These are phyloP conservation scores for Chaetomium strumarium DNA, from an alignment of 2,329 filamentous ascomycete species.

Conservation along the genomic window DNA sequence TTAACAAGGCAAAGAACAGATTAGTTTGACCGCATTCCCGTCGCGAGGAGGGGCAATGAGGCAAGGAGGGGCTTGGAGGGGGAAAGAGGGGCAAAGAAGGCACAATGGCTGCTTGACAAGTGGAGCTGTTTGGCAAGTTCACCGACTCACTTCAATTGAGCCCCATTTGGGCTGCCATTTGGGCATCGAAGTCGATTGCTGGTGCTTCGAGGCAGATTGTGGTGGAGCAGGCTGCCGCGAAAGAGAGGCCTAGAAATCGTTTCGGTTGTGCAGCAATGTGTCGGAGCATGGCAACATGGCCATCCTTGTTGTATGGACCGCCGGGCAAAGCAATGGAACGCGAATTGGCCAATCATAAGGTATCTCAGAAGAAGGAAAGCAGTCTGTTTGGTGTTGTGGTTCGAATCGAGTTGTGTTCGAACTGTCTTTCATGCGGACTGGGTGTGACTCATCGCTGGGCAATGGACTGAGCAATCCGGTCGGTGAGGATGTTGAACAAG, in stretches of 20 bases:
- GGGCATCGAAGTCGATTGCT: constrained; percentile 19
- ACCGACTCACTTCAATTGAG: constrained; percentile 20
- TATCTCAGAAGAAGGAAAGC: constrained; percentile 10
- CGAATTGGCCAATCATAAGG: constrained; percentile 23
- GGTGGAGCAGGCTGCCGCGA: constrained; percentile 2
- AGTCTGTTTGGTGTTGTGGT: constrained; percentile 15
- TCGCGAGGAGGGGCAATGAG: neutral
- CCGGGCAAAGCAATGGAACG: constrained; percentile 16
- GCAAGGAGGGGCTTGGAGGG: constrained; percentile 15
- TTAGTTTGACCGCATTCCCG: neutral
- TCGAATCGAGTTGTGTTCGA: neutral
- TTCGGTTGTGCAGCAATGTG: constrained; percentile 15
- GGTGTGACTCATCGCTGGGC: constrained; percentile 20
- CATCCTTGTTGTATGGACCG: constrained; percentile 1
- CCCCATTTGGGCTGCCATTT: constrained; percentile 23
- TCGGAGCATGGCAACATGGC: neutral
- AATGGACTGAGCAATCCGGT: neutral
- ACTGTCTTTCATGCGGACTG: neutral
- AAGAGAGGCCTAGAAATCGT: constrained; percentile 1
- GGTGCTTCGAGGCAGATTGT: neutral
- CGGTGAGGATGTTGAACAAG: neutral
- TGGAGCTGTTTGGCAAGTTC: constrained; percentile 10
- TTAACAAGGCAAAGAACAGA: neutral
- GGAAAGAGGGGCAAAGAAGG: constrained; percentile 10
- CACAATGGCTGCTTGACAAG: constrained; percentile 1